phyloP scores from a whole-genome alignment of 768 basidiomycete species.

The Suillus ampliporus region DNA sequence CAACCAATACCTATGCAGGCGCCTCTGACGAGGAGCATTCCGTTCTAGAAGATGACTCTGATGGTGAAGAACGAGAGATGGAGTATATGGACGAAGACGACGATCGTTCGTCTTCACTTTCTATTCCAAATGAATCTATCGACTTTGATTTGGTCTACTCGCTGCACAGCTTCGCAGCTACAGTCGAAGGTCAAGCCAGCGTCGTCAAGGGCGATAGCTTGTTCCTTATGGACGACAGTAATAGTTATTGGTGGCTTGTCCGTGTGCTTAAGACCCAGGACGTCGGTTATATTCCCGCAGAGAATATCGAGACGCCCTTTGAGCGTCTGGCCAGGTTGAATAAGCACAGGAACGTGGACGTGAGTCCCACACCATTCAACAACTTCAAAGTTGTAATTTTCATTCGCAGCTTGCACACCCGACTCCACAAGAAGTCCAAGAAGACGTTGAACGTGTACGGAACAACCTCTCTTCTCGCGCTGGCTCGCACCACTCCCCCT shows the following conservation, averaged over 20 bases:
- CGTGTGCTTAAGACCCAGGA: slow-evolving; percentile 98
- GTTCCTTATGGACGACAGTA: slow-evolving; percentile 96
- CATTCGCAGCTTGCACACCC: slow-evolving; percentile 36
- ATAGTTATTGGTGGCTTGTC: slow-evolving; percentile 99
- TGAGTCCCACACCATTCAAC: slow-evolving; percentile 45
- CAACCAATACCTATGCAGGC: slow-evolving; percentile 42
- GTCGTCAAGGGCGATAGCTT: slow-evolving; percentile 98
- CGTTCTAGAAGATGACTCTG: slow-evolving; percentile 85
- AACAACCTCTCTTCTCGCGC: slow-evolving; percentile 54
- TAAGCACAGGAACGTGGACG: slow-evolving; percentile 97
- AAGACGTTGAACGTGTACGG: slow-evolving; percentile 60
- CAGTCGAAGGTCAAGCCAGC: slow-evolving; percentile 97
- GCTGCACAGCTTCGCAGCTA: slow-evolving; percentile 96
- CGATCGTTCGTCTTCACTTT: slow-evolving; percentile 81
- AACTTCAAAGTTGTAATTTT: not conserved
- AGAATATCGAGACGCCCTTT: slow-evolving; percentile 99
- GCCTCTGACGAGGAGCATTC: slow-evolving; percentile 81
- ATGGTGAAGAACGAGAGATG: slow-evolving; percentile 68
- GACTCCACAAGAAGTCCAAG: slow-evolving; percentile 59
- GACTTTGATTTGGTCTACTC: slow-evolving; percentile 93
- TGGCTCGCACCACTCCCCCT: slow-evolving; percentile 55
- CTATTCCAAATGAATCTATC: slow-evolving; percentile 90
- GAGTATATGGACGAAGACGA: slow-evolving; percentile 78
- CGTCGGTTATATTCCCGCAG: slow-evolving; percentile 98
- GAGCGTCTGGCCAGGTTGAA: slow-evolving; percentile 94